phyloP scores from a whole-genome alignment of 257 asterid genomes.

The Cruciata laevipes region DNA sequence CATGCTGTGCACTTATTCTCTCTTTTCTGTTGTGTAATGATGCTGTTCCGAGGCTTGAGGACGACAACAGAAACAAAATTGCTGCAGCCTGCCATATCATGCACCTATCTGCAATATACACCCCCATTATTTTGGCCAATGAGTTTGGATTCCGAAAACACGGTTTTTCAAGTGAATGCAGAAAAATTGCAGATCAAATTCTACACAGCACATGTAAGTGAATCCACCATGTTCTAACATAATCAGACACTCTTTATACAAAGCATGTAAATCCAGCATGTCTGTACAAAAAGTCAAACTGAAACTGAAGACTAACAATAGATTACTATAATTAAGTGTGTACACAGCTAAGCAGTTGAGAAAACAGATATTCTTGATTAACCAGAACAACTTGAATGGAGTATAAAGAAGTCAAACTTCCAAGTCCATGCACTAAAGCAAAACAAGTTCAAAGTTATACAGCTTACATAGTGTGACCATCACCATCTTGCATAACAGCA shows the following conservation, averaged over 20 bases:
- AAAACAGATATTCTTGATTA: background rate
- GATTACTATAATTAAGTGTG: background rate
- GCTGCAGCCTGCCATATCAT: constrained; percentile 12
- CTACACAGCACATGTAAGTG: background rate
- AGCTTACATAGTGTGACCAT: constrained; percentile 4
- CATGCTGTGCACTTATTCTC: constrained; percentile 28
- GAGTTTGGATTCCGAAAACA: background rate
- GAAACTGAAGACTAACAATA: background rate
- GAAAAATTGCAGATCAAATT: too few species aligned
- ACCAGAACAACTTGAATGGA: background rate
- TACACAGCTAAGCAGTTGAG: background rate
- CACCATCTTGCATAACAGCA: constrained; percentile 6
- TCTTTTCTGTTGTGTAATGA: constrained; percentile 16
- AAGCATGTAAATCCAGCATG: background rate
- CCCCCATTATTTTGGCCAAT: background rate
- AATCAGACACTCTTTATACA: background rate
- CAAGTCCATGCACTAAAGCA: background rate
- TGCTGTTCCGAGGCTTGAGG: background rate
- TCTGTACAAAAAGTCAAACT: background rate
- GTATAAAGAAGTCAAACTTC: background rate
- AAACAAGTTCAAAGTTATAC: background rate
- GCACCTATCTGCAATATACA: constrained; percentile 14
- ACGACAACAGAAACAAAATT: constrained; percentile 10
- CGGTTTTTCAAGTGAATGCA: background rate
- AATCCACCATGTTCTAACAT: background rate